Evolutionary conservation across 2,329 filamentous ascomycete species (phyloP), one percentile per base, ranked within the genome.

Genomic region (Phyllosticta paracitricarpa): DNA sequence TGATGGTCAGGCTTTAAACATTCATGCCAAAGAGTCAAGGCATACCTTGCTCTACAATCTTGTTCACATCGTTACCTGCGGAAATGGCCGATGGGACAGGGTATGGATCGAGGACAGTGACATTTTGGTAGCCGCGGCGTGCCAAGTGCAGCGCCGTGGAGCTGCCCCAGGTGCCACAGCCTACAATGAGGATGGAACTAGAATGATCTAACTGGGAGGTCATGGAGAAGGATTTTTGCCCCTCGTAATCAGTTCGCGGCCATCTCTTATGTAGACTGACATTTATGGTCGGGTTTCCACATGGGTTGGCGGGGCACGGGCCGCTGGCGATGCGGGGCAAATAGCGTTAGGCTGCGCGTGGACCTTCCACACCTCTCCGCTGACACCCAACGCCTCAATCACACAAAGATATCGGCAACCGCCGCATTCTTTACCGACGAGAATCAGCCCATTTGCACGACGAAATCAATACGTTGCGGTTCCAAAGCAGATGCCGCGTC

Each of bases 131-230:
- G 51, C 79, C 79, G 57, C 76, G 72, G 30, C 78, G 74, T 26
- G 79, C 76, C 5, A 82, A 72, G 65, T 81, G 76, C 22, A 81
- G 71, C n/a, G 80, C 79, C n/a, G 79, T 81, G 7, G 77, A 78
- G 35, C 75, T 76, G 12, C 80, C 81, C 70, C 80, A 82, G 0
- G 79, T 81, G 9, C 80, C 81, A 24, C 74, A 77, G 8, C 80
- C 79, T 57, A 81, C 67, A 48, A 81, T 77, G 24, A 81, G 67
- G 51, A 74, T 68, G 35, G 65, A 55, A 17, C 52, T 40, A 0
- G 55, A 33, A 40, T 52, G 26, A 25, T 53, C 28, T 8, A 62
- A 52, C 10, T 40, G 26, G 12, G 61, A 56, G 4, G 61, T 4
- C 61, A 62, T 62, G 52, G 51, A 24, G 33, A 10, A n/a, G 4